Conservation (phyloP, 176 grass and related monocot genomes). For the maize (Zea mays) region Zm-B73-REFERENCE-NAM-5.0 NC_050098.1:223360001-223360500, state of each 20-base stretch:
- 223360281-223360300: conserved; percentile 82
- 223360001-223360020: conserved; percentile 82
- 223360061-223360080: conserved; percentile 76
- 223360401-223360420: conserved; percentile 46
- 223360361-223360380: conserved; percentile 56
- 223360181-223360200: conserved; percentile 98
- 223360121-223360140: conserved; percentile 85
- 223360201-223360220: conserved; percentile 89
- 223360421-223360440: conserved; percentile 34
- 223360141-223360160: conserved; percentile 87
- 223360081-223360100: conserved; percentile 67
- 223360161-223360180: conserved; percentile 74
- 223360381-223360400: conserved; percentile 52
- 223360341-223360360: conserved; percentile 40
- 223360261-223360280: conserved; percentile 86
- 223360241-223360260: conserved; percentile 89
- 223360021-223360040: conserved; percentile 93
- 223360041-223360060: conserved; percentile 90
- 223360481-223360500: conserved; percentile 42
- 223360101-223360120: conserved; percentile 95
- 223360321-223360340: conserved; percentile 44
- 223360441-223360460: conserved; percentile 33
- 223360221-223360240: conserved; percentile 77
- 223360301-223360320: conserved; percentile 82
- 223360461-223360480: conserved; percentile 44